Base-by-base conservation (phyloP, 768 basidiomycete species). In the Porpolomopsis calyptriformis region DNA sequence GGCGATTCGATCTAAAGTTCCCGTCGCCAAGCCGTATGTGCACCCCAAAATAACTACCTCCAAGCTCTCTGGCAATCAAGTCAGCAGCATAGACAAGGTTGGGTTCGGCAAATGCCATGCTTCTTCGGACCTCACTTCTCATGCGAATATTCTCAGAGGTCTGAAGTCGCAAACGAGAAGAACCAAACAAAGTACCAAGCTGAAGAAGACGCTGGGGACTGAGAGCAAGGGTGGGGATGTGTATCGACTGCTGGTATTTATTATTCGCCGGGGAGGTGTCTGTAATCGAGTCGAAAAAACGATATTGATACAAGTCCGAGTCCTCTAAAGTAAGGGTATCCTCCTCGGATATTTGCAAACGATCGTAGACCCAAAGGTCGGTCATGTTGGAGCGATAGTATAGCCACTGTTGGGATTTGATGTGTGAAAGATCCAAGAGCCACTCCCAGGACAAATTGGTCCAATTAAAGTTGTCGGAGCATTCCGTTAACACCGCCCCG, bases 151-250 rank as follows among this genome's bases (percentile, higher is more conserved):
- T 71, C 11, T 55, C 54, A 7, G 55, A 52, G 23, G 65, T 54
- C 18, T 63, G 67, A 0, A 86, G 66, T 19, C 72, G 69, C 2
- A 89, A 63, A 7, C 88, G 74, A 2, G 78, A 78, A 1, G 84
- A 80, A 4, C 85, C 85, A 61, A 89, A 89, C 1, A 89, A 70
- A 0, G 80, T 79, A 7, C 87, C 87, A 11, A 90, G 55, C 46
- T 82, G 77, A 12, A 91, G 55, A 22, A 89, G 71, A 7, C 70
- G 74, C 47, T 76, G 64, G 3, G 55, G 53, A 18, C 64, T 57
- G 23, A 55, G 43, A 3, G 64, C 64, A n/a, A 79, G 66, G 1
- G 64, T 57, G 11, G 60, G 63, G 39, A 77, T 69, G 47, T 67
- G 62, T 26, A 80, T 56, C 34, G 62, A 59, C 45, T 70, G 60